These are phyloP conservation scores for Apiospora marii DNA, from an alignment of 2,329 filamentous ascomycete species.

Conservation along the genomic window DNA sequence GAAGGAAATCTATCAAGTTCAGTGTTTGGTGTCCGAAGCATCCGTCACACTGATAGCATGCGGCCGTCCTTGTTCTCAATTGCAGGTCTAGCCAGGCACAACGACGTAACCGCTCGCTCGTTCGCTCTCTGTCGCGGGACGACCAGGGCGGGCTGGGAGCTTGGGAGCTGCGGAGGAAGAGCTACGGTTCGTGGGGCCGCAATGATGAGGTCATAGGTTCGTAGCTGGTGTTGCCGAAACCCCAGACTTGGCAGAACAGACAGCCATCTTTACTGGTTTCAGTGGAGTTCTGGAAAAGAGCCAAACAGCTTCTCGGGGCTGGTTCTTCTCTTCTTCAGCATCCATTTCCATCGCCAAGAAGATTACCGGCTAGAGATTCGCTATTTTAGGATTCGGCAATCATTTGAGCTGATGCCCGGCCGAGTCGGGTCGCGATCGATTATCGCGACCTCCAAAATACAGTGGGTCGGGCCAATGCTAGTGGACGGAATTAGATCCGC, in stretches of 20 bases:
- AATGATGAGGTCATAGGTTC: constrained; percentile 21
- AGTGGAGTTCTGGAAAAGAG: neutral
- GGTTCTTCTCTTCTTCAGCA: neutral
- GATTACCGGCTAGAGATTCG: neutral
- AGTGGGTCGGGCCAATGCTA: neutral
- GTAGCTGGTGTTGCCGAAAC: neutral
- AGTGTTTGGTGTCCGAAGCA: neutral
- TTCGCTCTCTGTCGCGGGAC: constrained; percentile 3
- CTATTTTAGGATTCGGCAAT: neutral
- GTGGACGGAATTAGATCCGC: neutral
- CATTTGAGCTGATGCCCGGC: neutral
- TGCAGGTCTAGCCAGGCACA: constrained; percentile 12
- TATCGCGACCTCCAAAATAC: neutral
- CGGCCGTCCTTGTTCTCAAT: neutral
- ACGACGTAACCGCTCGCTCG: constrained; percentile 21
- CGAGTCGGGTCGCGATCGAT: neutral
- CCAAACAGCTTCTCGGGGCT: too few relatives aligned
- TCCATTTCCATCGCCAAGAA: neutral
- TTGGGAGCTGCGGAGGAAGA: neutral
- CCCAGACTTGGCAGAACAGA: neutral
- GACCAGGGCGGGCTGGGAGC: constrained; percentile 10
- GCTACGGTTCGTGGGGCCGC: constrained; percentile 18
- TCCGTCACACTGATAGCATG: neutral
- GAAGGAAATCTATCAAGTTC: neutral
- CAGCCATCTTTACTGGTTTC: neutral